Percentiles rank a stretch among this genome's conserved stretches.
These are phyloP conservation scores for Ophiorrhiza pumila DNA, from an alignment of 257 asterid species.

Conservation along the genomic window DNA sequence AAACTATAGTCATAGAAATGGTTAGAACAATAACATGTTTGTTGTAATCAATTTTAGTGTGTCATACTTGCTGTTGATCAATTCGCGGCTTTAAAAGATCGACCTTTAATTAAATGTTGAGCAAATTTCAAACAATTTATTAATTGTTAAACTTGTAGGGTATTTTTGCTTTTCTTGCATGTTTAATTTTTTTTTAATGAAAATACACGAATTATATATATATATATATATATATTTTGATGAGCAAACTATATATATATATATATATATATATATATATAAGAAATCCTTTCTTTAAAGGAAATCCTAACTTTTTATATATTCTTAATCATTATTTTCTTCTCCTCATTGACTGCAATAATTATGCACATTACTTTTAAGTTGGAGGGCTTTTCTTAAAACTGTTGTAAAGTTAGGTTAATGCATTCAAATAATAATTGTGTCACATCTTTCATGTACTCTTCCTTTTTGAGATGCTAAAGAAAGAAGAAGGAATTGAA, in stretches of 20 bases:
- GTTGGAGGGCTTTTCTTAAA: neutral
- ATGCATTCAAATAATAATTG: neutral
- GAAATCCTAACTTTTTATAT: neutral
- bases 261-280: too few species aligned
- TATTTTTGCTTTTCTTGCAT: neutral
- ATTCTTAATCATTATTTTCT: neutral
- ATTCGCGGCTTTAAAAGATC: too few species aligned
- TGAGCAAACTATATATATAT: too few species aligned
- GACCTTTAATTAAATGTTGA: too few species aligned
- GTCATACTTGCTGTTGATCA: too few species aligned
- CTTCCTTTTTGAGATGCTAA: slow-evolving; percentile 10
- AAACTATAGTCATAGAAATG: neutral
- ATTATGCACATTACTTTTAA: neutral
- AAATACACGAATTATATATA: neutral
- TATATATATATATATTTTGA: too few species aligned
- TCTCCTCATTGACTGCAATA: slow-evolving; percentile 2
- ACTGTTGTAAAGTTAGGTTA: neutral
- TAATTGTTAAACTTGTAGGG: neutral
- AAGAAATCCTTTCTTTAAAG: neutral
- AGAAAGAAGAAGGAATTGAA: too few species aligned
- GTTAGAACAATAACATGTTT: neutral
- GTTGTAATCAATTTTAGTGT: neutral
- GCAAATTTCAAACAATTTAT: too few species aligned
- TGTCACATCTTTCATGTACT: neutral
- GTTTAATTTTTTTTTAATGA: neutral